Evolutionary conservation across 192 early-diverging fungal species (phyloP), one percentile per base, ranked within the genome.

Genomic region (Linnemannia hyalina): DNA sequence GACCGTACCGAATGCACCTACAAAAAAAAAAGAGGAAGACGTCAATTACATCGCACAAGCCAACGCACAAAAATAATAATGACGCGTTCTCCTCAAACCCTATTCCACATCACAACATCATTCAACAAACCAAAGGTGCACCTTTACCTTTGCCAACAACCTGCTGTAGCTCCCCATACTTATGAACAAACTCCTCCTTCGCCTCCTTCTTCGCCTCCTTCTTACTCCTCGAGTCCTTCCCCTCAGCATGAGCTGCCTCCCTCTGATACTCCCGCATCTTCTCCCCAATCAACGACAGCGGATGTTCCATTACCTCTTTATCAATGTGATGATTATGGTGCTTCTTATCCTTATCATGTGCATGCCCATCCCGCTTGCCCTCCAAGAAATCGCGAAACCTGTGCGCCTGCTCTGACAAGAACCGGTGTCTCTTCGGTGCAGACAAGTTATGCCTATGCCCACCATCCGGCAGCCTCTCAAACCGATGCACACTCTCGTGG

Each of bases 141-240:
- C n/a, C n/a, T 26, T 65, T 85, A 86, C 84, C 84, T 86, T 60
- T 75, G 57, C 84, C 84, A 47, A 86, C 75, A 46, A 86, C 84
- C 22, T 77, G 60, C 6, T 78, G 70, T 4, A 86, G 46, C 5
- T 86, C 84, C 6, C 84, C 84, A 68, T 86, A 86, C 54, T 86
- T 86, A 2, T 57, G 69, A 18, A 74, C 18, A 70, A 86, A 86
- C 1, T 81, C 76, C n/a, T 74, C 76, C 55, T 86, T 73, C 0
- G 81, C 15, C 0, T 7, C 42, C 29, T 86, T 86, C 55, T 86
- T 73, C 0, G 81, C 15, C 0, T 7, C 42, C 29, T 86, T 86
- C 47, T 77, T 86, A 16, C 70, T 75, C 44, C 55, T 38, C 15
- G 8, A 6, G 8, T 7, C 29, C 9, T 0, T 11, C 29, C 29